Evolutionary conservation across 2,329 filamentous ascomycete species (phyloP).

Genomic region (Fusarium annulatum): DNA sequence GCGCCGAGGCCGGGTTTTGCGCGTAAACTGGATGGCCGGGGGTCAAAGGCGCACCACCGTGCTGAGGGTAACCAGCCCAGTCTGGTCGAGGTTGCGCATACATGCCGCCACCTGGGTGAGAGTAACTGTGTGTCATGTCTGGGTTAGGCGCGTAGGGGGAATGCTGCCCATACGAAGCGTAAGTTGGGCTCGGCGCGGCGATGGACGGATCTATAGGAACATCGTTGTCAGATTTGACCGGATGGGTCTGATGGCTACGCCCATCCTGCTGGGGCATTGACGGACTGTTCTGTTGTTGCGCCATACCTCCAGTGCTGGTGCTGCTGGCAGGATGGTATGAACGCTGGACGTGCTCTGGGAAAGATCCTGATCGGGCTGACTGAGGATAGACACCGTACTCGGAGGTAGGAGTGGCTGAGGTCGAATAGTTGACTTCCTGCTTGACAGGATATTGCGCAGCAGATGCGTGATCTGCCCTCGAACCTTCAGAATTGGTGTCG

Average conservation of each 20-base stretch:
- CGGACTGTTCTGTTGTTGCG: constrained; percentile 97
- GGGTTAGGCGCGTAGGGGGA: constrained; percentile 87
- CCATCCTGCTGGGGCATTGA: constrained; percentile 88
- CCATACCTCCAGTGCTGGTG: constrained; percentile 87
- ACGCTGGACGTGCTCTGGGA: constrained; percentile 88
- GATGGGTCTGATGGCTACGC: constrained; percentile 78
- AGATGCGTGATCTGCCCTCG: constrained; percentile 90
- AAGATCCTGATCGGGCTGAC: constrained; percentile 82
- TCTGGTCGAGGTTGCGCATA: constrained; percentile 79
- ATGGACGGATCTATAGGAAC: constrained; percentile 99
- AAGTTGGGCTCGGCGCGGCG: constrained; percentile 90
- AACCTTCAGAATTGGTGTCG: constrained; percentile 84
- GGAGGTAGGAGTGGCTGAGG: constrained; percentile 85
- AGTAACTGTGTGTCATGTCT: constrained; percentile 86
- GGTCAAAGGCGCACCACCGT: constrained; percentile 60
- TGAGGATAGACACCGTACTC: constrained; percentile 85
- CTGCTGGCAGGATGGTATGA: constrained; percentile 83
- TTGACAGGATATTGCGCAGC: constrained; percentile 88
- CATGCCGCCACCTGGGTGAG: constrained; percentile 69
- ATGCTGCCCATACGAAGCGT: constrained; percentile 79
- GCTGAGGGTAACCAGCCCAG: constrained; percentile 75
- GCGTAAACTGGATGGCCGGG: constrained; percentile 64
- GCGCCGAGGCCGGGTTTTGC: constrained; percentile 65
- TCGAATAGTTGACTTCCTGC: constrained; percentile 82
- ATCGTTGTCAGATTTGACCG: constrained; percentile 94